phyloP scores from a whole-genome alignment of 2,329 filamentous ascomycete species.

The Colletotrichum cereale region DNA sequence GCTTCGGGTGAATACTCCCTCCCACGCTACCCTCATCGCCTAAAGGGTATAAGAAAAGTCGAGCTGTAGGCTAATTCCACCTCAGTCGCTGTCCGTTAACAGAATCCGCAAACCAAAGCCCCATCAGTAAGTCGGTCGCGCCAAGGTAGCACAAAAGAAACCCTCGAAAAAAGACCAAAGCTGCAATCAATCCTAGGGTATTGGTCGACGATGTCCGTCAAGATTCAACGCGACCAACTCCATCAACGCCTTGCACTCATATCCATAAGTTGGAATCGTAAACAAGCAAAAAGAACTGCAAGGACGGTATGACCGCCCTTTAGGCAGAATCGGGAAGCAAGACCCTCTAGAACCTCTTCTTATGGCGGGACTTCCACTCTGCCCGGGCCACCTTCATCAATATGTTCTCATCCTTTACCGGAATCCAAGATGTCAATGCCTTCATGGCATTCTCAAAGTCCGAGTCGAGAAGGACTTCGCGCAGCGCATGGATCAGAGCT shows the following conservation, averaged over 20 bases:
- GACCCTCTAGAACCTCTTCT: constrained; percentile 53
- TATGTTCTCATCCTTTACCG: constrained; percentile 92
- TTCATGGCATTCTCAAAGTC: constrained; percentile 99
- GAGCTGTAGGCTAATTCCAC: constrained; percentile 10
- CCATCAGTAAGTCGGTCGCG: not conserved
- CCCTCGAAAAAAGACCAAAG: not conserved
- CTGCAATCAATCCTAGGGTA: constrained; percentile 22
- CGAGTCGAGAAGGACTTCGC: constrained; percentile 88
- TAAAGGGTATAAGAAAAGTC: constrained; percentile 31
- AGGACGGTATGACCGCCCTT: not conserved
- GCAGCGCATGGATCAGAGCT: constrained; percentile 89
- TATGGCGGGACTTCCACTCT: constrained; percentile 80
- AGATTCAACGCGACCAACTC: constrained; percentile 26
- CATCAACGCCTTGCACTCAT: constrained; percentile 31
- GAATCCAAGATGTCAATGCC: constrained; percentile 91
- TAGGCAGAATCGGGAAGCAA: constrained; percentile 30
- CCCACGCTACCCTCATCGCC: constrained; percentile 8
- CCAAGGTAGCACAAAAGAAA: constrained; percentile 14
- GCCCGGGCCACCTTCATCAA: constrained; percentile 91
- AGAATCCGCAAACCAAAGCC: not conserved
- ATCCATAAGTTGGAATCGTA: constrained; percentile 10
- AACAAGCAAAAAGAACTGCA: constrained; percentile 7
- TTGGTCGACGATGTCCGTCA: constrained; percentile 25
- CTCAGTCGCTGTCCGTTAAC: not conserved
- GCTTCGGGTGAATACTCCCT: not conserved